Evolutionary conservation across 345 rosid genomes (phyloP).

Genomic region (Acer saccharum): DNA sequence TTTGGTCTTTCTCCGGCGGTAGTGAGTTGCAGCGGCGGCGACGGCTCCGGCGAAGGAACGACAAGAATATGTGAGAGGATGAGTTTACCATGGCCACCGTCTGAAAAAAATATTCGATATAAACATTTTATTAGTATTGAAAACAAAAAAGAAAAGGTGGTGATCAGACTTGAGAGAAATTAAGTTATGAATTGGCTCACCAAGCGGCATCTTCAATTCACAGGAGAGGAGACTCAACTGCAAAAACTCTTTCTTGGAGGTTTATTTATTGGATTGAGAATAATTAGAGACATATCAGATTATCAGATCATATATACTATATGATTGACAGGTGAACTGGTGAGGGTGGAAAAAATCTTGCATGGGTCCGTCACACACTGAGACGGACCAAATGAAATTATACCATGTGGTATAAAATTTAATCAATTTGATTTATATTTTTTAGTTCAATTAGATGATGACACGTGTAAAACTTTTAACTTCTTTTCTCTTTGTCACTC

Average conservation of each 20-base stretch:
- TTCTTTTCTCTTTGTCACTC: too few species aligned
- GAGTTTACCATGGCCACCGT: constrained; percentile 25
- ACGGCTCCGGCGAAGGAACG: constrained; percentile 35
- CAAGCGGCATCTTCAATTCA: not conserved
- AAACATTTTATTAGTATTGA: not conserved
- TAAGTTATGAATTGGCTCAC: not conserved
- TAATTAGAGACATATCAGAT: too few species aligned
- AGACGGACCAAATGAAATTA: too few species aligned
- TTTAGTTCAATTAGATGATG: too few species aligned
- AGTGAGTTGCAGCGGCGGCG: constrained; percentile 24
- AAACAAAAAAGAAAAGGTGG: not conserved
- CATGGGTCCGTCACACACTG: too few species aligned
- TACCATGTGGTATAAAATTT: too few species aligned
- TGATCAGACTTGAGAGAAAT: not conserved
- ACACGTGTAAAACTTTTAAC: too few species aligned
- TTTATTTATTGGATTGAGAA: too few species aligned
- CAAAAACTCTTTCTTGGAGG: not conserved
- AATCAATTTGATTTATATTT: too few species aligned
- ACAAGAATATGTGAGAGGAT: constrained; percentile 25
- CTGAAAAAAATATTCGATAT: not conserved
- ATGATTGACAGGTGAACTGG: too few species aligned
- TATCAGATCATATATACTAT: too few species aligned
- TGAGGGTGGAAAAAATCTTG: too few species aligned
- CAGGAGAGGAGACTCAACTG: not conserved
- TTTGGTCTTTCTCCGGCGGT: constrained; percentile 26